Conservation (phyloP, 352 stramenopile species). For the Poterioochromonas sp. region DNA sequence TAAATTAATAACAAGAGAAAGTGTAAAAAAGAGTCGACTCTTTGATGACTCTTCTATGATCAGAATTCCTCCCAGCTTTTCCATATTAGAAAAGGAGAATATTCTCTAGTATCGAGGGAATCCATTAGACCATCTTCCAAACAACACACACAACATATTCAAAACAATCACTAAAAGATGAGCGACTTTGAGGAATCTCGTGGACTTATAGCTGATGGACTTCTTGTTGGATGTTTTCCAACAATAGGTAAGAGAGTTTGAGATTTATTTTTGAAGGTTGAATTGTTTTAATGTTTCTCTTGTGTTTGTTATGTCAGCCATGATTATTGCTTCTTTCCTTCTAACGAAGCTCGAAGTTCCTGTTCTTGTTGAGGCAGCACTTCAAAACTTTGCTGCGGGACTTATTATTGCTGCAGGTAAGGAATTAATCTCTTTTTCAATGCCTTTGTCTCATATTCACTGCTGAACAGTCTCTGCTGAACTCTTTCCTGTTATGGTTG, state of each 20-base stretch:
- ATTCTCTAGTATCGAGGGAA: too few species aligned
- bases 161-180: too few species aligned
- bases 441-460: constrained; percentile 2
- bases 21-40: too few species aligned
- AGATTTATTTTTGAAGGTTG: neutral
- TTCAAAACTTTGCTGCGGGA: neutral
- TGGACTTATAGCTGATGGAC: neutral
- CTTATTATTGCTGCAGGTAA: too few species aligned
- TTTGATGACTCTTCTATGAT: too few species aligned
- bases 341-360: neutral
- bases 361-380: neutral
- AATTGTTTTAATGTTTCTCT: neutral
- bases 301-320: neutral
- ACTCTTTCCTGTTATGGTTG: neutral
- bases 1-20: too few species aligned
- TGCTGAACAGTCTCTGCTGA: neutral
- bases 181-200: too few species aligned
- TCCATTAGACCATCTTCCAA: too few species aligned
- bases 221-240: constrained; percentile 15
- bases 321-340: neutral
- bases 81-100: too few species aligned
- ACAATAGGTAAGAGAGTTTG: neutral
- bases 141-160: too few species aligned
- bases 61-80: too few species aligned
- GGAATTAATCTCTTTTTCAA: neutral